These are phyloP conservation scores for Trichophyton rubrum DNA, from an alignment of 2,329 filamentous ascomycete genomes.

Conservation along the genomic window DNA sequence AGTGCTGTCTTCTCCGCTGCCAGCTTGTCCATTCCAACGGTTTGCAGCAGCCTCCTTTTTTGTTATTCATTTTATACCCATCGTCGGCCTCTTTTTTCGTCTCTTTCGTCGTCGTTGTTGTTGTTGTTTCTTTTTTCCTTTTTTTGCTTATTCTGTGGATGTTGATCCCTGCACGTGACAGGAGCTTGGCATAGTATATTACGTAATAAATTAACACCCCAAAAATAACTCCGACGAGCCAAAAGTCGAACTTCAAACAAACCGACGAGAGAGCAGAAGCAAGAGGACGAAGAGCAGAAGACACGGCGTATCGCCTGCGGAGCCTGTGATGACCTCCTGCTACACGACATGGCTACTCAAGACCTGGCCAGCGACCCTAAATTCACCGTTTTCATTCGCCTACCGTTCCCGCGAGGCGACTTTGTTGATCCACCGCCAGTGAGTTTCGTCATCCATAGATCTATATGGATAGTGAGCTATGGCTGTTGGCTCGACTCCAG, in stretches of 20 bases:
- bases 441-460: slow-evolving; percentile 18
- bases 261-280: neutral
- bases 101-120: too few species aligned
- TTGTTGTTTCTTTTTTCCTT: too few species aligned
- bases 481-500: neutral
- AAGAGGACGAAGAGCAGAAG: neutral
- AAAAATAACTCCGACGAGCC: too few species aligned
- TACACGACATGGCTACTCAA: neutral
- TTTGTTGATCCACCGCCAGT: slow-evolving; percentile 86
- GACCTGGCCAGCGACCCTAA: slow-evolving; percentile 14
- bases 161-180: too few species aligned
- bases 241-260: too few species aligned
- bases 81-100: too few species aligned
- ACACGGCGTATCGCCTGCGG: neutral
- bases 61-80: neutral
- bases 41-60: neutral
- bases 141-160: too few species aligned
- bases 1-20: neutral
- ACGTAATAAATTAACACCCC: too few species aligned
- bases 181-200: too few species aligned
- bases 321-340: neutral
- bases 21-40: neutral
- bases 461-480: neutral
- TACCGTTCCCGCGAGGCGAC: slow-evolving; percentile 76
- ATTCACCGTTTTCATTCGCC: slow-evolving; percentile 66